Base-by-base conservation (phyloP, 2,329 filamentous ascomycete species). In the Tolypocladium nubicola region DNA sequence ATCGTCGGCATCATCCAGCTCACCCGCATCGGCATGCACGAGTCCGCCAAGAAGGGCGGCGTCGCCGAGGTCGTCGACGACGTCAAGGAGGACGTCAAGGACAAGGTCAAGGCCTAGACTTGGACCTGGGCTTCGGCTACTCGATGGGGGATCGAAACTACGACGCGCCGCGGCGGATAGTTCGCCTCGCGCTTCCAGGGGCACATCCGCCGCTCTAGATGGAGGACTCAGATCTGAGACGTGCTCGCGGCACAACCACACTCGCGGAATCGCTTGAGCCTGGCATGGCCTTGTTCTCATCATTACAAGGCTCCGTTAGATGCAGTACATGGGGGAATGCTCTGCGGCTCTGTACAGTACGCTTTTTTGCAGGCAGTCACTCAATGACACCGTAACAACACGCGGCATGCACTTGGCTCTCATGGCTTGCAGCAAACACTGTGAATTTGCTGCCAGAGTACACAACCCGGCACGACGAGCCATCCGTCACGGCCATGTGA, bases 1-100 rank as follows among this genome's bases (percentile, higher is more conserved):
- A 77, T 87, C 64, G 92, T 97, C 61, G 94, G 94, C 66, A 77
- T 89, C 59, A 81, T 90, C 63, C 94, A 99, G 79, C 80, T 90
- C 63, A 77, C 77, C 63, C 87, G 94, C 67, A 97, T 97, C 68
- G 73, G 84, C 65, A 57, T 83, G 67, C 87, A 86, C 72, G 79
- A 86, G 65, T 73, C 77, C 63, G 80, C 79, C 60, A 74, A 86
- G 68, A 85, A 89, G 76, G 71, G 77, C 60, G 65, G 68, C 56
- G 63, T 70, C 41, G 60, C 66, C 35, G 68, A 61, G 30, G 64
- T 67, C n/a, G 65, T 68, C 41, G 71, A 73, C 60, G 74, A 75
- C 35, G 68, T 73, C 56, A 75, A 78, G 70, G 70, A 75, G 59
- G 70, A 72, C 26, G 66, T 67, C 56, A 70, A 73, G 68, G 60